Evolutionary conservation across 441 rosid genomes (phyloP).

Genomic region (Cnidoscolus chayamansa): DNA sequence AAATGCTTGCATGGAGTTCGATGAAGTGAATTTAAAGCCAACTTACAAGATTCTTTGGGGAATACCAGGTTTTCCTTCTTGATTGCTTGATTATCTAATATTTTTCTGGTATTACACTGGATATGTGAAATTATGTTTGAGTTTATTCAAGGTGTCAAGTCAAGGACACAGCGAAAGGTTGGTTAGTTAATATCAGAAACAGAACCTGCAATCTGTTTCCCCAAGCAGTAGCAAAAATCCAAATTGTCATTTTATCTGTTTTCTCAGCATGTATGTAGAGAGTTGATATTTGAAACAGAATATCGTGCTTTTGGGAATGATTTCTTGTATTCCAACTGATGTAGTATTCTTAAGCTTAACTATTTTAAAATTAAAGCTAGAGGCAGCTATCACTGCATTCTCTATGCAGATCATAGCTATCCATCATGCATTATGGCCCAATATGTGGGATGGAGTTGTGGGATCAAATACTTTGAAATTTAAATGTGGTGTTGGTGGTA

Average conservation of each 20-base stretch:
- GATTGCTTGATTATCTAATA: conserved; percentile 13
- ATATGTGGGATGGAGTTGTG: too few species aligned
- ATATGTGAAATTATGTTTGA: not conserved
- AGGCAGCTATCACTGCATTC: not conserved
- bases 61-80: conserved; percentile 68
- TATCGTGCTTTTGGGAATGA: not conserved
- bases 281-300: not conserved
- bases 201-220: not conserved
- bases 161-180: not conserved
- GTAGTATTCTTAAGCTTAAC: not conserved
- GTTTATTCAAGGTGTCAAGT: not conserved
- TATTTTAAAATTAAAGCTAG: not conserved
- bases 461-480: too few species aligned
- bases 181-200: not conserved
- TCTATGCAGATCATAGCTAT: not conserved
- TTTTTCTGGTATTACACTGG: not conserved
- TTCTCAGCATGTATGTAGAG: not conserved
- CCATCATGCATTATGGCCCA: too few species aligned
- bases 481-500: too few species aligned
- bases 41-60: conserved; percentile 80
- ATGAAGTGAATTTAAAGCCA: conserved; percentile 80
- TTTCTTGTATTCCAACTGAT: not conserved
- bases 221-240: not conserved
- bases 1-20: conserved; percentile 98
- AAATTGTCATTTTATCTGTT: not conserved